These are phyloP conservation scores for Trichoderma sp. DNA, from an alignment of 2,329 filamentous ascomycete genomes.

Conservation along the genomic window DNA sequence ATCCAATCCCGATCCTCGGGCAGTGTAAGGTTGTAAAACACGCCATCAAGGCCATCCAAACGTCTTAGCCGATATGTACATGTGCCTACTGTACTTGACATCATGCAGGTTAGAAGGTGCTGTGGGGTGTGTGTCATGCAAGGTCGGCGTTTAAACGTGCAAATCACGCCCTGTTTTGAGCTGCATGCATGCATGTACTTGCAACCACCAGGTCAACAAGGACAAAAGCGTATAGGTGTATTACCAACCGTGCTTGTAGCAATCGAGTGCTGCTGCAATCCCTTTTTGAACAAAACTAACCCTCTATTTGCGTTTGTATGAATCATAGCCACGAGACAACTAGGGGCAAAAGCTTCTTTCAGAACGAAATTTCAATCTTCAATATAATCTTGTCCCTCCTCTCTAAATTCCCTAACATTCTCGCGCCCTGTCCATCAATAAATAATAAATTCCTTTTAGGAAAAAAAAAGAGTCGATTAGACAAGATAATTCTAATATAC, in stretches of 20 bases:
- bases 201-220: neutral
- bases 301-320: neutral
- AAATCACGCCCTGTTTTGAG: neutral
- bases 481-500: constrained; percentile 24
- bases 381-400: neutral
- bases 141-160: neutral
- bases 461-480: neutral
- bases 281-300: neutral
- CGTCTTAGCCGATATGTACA: neutral
- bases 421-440: constrained; percentile 1
- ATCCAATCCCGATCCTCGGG: no score
- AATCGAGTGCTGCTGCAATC: neutral
- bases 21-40: neutral
- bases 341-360: neutral
- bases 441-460: neutral
- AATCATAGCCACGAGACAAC: neutral
- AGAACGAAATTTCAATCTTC: neutral
- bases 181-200: neutral
- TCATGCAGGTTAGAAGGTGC: neutral
- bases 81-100: constrained; percentile 6
- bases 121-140: neutral
- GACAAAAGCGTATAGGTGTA: neutral
- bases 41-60: neutral
- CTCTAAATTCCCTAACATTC: neutral
- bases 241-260: neutral